Evolutionary conservation across 257 asterid genomes (phyloP), one percentile per base, ranked within the genome.

Genomic region (Fraxinus americana): DNA sequence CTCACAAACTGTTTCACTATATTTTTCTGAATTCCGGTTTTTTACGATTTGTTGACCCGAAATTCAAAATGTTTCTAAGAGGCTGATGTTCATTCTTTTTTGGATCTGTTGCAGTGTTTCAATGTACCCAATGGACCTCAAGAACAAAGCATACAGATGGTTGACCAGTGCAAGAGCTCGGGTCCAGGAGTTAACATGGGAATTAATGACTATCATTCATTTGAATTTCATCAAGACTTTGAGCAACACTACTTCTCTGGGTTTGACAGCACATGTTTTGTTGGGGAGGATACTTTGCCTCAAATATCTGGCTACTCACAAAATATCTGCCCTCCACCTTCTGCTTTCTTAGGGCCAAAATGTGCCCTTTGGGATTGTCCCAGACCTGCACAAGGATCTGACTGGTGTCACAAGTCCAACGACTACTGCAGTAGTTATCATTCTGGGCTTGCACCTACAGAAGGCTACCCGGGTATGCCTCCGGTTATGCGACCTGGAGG

Each of bases 331-430:
- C 99, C 99, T 74, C 99, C 99, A 39, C 99, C 98, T 61, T 87
- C 92, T 76, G 98, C 98, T 12, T 95, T 93, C 80, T 85, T 93
- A 82, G 99, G 99, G 65, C 97, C 98, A 77, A 95, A 91, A 82
- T 95, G 99, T 82, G 97, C 99, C 70, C 97, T 95, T 65, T 95
- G 99, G 99, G 99, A 95, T 81, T 89, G 93, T 74, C 86, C 93
- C 52, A 82, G 93, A 52, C 93, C 93, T 57, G 93, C 93, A 0
- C 70, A 85, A 41, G 79, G 86, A 27, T 73, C 81, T 73, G 90
- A 87, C 43, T 89, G 93, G 93, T 87, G 85, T 65, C 86, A 83
- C 45, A 84, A 84, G 75, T 80, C 91, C n/a, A 86, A 87, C 73
- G 88, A 89, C 78, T 89, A 87, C 79, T 89, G 93, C 83, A 89